phyloP scores from a whole-genome alignment of 2,329 filamentous ascomycete genomes.

The Xylaria sp. region DNA sequence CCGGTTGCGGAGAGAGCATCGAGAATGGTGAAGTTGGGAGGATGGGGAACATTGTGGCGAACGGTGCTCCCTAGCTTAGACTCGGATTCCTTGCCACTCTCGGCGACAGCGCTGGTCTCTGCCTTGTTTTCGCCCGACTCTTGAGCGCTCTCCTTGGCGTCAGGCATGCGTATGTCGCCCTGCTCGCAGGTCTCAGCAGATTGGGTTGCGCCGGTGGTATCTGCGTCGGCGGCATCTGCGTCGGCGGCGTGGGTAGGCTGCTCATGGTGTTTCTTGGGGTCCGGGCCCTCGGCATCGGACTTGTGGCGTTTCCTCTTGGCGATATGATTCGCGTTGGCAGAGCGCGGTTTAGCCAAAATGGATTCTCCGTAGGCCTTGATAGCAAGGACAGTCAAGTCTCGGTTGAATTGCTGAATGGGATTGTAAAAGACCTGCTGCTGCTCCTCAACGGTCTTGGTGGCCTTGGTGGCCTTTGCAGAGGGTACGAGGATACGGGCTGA shows the following conservation, averaged over 20 bases:
- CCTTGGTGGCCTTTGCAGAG: conserved; percentile 50
- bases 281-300: conserved; percentile 35
- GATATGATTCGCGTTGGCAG: conserved; percentile 56
- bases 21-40: conserved; percentile 79
- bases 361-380: conserved; percentile 90
- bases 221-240: conserved; percentile 30
- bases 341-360: conserved; percentile 59
- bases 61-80: conserved; percentile 30
- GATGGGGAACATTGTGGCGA: conserved; percentile 46
- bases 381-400: conserved; percentile 90
- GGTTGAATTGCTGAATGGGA: conserved; percentile 98
- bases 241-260: conserved; percentile 29
- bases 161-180: conserved; percentile 39
- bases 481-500: conserved; percentile 68
- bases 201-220: conserved; percentile 20
- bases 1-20: conserved; percentile 96
- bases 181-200: conserved; percentile 17
- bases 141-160: conserved; percentile 35
- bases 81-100: conserved; percentile 34
- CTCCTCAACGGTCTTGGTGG: conserved; percentile 63
- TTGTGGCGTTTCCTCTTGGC: conserved; percentile 45
- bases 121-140: conserved; percentile 10
- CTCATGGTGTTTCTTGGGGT: conserved; percentile 43
- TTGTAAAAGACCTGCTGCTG: conserved; percentile 95
- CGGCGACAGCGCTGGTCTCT: conserved; percentile 8